Conservation (phyloP, 2,329 filamentous ascomycete genomes). For the Pyricularia sp. region DNA sequence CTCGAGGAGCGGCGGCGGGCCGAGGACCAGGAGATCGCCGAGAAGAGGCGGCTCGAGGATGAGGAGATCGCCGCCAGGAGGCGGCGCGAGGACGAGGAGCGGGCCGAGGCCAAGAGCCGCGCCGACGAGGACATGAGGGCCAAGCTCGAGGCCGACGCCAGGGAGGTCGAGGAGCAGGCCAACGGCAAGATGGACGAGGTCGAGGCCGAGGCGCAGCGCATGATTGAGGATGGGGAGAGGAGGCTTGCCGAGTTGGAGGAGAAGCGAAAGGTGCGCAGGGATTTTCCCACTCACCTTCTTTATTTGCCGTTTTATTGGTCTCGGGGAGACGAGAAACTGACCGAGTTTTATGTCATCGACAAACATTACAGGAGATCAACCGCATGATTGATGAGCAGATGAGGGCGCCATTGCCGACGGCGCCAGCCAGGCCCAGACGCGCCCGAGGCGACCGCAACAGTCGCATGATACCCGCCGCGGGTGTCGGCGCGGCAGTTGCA, state of each 20-base stretch:
- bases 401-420: constrained; percentile 19
- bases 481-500: not conserved
- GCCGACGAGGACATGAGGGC: constrained; percentile 22
- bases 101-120: constrained; percentile 14
- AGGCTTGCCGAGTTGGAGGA: constrained; percentile 24
- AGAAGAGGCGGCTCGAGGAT: constrained; percentile 28
- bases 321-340: not conserved
- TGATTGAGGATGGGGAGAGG: constrained; percentile 21
- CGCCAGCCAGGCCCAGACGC: constrained; percentile 15
- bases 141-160: constrained; percentile 19
- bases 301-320: not conserved
- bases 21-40: constrained; percentile 22
- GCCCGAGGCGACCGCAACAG: not conserved
- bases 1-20: constrained; percentile 18
- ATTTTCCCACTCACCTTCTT: not conserved
- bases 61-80: constrained; percentile 28
- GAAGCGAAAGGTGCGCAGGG: constrained; percentile 19
- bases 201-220: constrained; percentile 20
- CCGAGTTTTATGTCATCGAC: not conserved
- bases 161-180: constrained; percentile 24
- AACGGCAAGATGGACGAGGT: constrained; percentile 23
- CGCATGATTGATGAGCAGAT: constrained; percentile 31
- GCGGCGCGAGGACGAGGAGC: constrained; percentile 25
- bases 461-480: not conserved
- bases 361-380: constrained; percentile 27